phyloP scores from a whole-genome alignment of 2,329 filamentous ascomycete species.

The Xylaria sp. region DNA sequence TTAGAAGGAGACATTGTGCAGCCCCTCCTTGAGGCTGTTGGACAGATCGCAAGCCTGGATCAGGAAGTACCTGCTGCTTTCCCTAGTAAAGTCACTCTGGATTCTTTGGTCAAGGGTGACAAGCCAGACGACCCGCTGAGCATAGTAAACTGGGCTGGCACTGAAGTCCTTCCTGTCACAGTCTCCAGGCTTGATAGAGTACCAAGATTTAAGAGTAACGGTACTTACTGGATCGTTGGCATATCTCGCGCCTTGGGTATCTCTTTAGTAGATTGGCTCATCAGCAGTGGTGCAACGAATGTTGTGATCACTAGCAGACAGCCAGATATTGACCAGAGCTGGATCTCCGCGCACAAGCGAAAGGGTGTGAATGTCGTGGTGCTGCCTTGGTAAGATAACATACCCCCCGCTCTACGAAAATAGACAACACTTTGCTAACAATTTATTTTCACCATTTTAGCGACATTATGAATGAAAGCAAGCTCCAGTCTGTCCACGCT shows the following conservation, averaged over 20 bases:
- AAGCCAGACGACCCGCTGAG: neutral
- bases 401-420: neutral
- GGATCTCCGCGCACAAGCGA: conserved; percentile 13
- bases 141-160: neutral
- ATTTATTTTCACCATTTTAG: neutral
- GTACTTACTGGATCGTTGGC: conserved; percentile 41
- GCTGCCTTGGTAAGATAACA: neutral
- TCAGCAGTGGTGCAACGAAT: conserved; percentile 31
- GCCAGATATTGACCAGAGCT: conserved; percentile 18
- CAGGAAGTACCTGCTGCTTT: neutral
- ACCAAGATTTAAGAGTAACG: conserved; percentile 33
- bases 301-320: conserved; percentile 39
- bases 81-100: neutral
- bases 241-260: conserved; percentile 35
- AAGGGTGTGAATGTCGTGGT: neutral
- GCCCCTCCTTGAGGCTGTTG: neutral
- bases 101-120: neutral
- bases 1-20: neutral
- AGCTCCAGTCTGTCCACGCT: neutral
- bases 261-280: conserved; percentile 40
- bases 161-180: neutral
- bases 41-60: neutral
- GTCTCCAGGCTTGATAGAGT: conserved; percentile 24
- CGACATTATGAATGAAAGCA: neutral
- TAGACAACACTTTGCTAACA: neutral